Conservation (phyloP, 108 stramenopile species). For the Parietichytrium sp. region DNA sequence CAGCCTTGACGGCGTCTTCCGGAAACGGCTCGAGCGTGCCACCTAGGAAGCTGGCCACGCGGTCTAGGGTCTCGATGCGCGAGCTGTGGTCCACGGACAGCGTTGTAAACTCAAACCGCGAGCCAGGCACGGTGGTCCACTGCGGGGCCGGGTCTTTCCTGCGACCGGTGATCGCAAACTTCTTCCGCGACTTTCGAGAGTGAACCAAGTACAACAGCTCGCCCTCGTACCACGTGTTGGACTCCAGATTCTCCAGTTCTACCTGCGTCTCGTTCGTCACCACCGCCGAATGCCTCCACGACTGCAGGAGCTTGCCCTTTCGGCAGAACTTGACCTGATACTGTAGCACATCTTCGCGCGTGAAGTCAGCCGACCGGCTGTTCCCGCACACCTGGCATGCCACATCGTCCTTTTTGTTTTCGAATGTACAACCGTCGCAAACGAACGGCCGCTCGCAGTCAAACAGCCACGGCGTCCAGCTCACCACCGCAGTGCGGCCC, state of each 20-base stretch:
- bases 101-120: not conserved
- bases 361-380: not conserved
- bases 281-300: not conserved
- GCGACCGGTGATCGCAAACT: not conserved
- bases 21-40: not conserved
- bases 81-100: not conserved
- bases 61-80: not conserved
- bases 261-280: not conserved
- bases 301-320: not conserved
- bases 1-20: not conserved
- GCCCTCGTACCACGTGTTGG: conserved; percentile 23
- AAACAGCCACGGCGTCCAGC: too few relatives aligned
- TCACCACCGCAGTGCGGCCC: too few relatives aligned
- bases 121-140: not conserved
- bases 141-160: not conserved
- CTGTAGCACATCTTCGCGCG: not conserved
- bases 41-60: not conserved
- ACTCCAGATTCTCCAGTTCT: not conserved
- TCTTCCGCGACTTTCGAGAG: not conserved
- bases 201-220: not conserved
- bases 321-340: conserved; percentile 17
- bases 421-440: conserved; percentile 2
- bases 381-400: conserved; percentile 21
- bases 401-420: not conserved
- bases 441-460: too few relatives aligned